A percentile compares a stretch with the other conserved stretches of the same genome.
Evolutionary conservation across 2,329 filamentous ascomycete genomes (phyloP).

Genomic region (Penicillium sp.): DNA sequence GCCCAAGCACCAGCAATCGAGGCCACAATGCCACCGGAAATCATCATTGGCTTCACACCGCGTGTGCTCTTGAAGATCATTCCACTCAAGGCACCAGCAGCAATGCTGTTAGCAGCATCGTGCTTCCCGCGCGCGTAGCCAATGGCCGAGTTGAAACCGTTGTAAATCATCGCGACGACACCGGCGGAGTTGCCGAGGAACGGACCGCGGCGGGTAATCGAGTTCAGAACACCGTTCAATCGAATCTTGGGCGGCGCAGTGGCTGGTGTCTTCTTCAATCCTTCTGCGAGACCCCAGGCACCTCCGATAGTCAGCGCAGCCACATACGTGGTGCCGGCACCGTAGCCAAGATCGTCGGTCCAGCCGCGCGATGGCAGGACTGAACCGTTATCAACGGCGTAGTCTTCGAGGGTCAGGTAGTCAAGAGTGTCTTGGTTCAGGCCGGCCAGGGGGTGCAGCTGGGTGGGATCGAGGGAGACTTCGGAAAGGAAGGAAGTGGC

Average conservation of each 20-base stretch:
- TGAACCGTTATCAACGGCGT: slow-evolving; percentile 77
- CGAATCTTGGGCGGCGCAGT: slow-evolving; percentile 84
- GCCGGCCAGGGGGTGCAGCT: slow-evolving; percentile 88
- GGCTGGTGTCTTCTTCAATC: slow-evolving; percentile 63
- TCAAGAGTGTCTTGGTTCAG: slow-evolving; percentile 90
- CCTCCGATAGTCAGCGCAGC: slow-evolving; percentile 81
- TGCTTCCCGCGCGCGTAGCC: slow-evolving; percentile 77
- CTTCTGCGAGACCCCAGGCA: slow-evolving; percentile 87
- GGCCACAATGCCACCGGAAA: slow-evolving; percentile 85
- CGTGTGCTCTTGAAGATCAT: slow-evolving; percentile 96
- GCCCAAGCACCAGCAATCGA: slow-evolving; percentile 82
- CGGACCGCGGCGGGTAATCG: slow-evolving; percentile 83
- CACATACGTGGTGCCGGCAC: slow-evolving; percentile 90
- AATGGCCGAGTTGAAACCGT: slow-evolving; percentile 80
- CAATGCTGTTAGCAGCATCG: slow-evolving; percentile 81
- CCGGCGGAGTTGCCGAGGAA: slow-evolving; percentile 95
- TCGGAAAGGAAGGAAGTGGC: slow-evolving; percentile 79
- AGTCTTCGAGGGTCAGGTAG: slow-evolving; percentile 91
- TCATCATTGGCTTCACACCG: slow-evolving; percentile 85
- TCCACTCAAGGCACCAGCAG: slow-evolving; percentile 79
- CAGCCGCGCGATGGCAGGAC: slow-evolving; percentile 92
- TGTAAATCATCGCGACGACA: slow-evolving; percentile 94
- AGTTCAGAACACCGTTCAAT: slow-evolving; percentile 90
- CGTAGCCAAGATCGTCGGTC: slow-evolving; percentile 97
- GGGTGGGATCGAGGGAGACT: slow-evolving; percentile 74